phyloP scores from a whole-genome alignment of 768 basidiomycete genomes.

The Punctularia strigosozonata region DNA sequence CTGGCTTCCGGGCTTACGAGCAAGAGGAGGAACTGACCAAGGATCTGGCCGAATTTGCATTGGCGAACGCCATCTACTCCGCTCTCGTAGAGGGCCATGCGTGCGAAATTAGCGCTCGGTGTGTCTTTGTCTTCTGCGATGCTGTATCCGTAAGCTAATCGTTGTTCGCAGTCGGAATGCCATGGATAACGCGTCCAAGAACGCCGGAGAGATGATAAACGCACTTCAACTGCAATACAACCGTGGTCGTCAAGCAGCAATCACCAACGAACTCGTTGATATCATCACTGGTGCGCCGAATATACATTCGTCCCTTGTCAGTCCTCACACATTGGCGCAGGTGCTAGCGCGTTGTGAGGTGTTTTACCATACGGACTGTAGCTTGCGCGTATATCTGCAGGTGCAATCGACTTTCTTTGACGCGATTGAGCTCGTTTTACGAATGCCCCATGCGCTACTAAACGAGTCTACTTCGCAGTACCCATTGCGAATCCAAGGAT shows the following conservation, averaged over 20 bases:
- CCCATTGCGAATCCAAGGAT: too few species aligned
- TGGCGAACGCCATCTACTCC: slow-evolving; percentile 94
- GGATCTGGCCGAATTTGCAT: slow-evolving; percentile 89
- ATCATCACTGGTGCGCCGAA: slow-evolving; percentile 69
- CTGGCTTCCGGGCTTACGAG: slow-evolving; percentile 91
- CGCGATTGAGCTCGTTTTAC: too few species aligned
- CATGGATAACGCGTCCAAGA: slow-evolving; percentile 99
- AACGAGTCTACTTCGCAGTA: too few species aligned
- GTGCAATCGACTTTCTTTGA: too few species aligned
- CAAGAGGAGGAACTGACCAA: slow-evolving; percentile 94
- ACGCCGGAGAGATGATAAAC: slow-evolving; percentile 89
- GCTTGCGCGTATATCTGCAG: too few species aligned
- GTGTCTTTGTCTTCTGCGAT: slow-evolving; percentile 12
- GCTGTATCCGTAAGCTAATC: background rate
- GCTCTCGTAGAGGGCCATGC: slow-evolving; percentile 93
- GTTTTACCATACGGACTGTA: slow-evolving; percentile 1
- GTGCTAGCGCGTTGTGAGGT: slow-evolving; percentile 36
- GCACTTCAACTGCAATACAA: slow-evolving; percentile 91
- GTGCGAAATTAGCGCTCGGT: slow-evolving; percentile 89
- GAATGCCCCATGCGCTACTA: too few species aligned
- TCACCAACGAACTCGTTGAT: slow-evolving; percentile 91
- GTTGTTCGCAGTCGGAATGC: slow-evolving; percentile 66
- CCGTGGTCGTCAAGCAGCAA: slow-evolving; percentile 95
- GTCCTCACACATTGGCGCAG: slow-evolving; percentile 13
- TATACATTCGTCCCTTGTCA: background rate